phyloP scores from a whole-genome alignment of 2,329 filamentous ascomycete species.

The Sporothrix protearum region DNA sequence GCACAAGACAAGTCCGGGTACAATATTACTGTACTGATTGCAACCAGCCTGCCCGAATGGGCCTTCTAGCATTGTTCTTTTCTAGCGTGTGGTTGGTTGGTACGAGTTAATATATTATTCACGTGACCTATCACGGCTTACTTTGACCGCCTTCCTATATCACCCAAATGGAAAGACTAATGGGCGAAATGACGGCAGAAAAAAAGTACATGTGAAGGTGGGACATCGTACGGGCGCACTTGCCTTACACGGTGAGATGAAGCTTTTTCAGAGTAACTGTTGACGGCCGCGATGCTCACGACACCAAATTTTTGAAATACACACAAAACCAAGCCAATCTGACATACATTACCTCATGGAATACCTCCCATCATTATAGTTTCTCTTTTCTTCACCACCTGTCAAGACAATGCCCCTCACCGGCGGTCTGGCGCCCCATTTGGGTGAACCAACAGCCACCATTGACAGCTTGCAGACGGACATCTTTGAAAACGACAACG shows the following conservation, averaged over 20 bases:
- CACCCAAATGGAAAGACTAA: background rate
- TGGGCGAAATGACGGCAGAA: background rate
- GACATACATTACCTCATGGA: background rate
- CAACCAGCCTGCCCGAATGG: background rate
- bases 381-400: background rate
- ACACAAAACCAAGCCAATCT: background rate
- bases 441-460: background rate
- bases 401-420: constrained; percentile 21
- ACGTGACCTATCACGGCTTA: background rate
- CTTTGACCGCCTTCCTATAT: background rate
- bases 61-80: constrained; percentile 9
- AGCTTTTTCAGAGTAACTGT: background rate
- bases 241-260: background rate
- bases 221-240: background rate
- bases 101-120: background rate
- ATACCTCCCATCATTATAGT: background rate
- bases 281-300: background rate
- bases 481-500: background rate
- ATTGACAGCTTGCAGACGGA: background rate
- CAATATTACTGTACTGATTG: background rate
- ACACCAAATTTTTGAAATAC: background rate
- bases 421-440: constrained; percentile 23
- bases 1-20: background rate
- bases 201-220: constrained; percentile 10
- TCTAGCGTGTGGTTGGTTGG: constrained; percentile 6